Evolutionary conservation across 495 filamentous ascomycete genomes (phyloP), one percentile per base, ranked within the genome.

Genomic region (Penicillium chermesinum): DNA sequence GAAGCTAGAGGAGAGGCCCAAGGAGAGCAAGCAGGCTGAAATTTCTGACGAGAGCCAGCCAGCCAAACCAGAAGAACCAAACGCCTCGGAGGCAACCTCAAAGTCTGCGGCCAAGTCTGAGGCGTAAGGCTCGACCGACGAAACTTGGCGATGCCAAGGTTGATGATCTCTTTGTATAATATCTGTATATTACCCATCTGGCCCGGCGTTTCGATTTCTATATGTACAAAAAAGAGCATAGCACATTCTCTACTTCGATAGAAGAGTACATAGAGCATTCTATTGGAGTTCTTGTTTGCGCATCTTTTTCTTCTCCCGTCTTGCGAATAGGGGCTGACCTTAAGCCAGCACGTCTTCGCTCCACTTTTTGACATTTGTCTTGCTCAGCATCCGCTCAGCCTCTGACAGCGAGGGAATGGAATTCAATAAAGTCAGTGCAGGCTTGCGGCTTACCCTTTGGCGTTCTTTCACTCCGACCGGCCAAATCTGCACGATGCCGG

Each of bases 361-460:
- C 52, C 58, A 50, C 54, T 53, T 48, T 49, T 15, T 61, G 48
- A 55, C 58, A 57, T 43, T n/a, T 52, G 36, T 14, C 34, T 51
- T 54, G 35, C 46, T 44, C 38, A 42, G 18, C 2, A 42, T 16
- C 34, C 3, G 2, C 30, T 3, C 10, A 13, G 16, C 43, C 34
- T 22, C 35, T 43, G 2, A n/a, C n/a, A n/a, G n/a, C n/a, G n/a
- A n/a, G n/a, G n/a, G n/a, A n/a, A n/a, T n/a, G n/a, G n/a, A n/a
- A n/a, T n/a, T n/a, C n/a, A n/a, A n/a, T n/a, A n/a, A n/a, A n/a
- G n/a, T n/a, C n/a, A n/a, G n/a, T n/a, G n/a, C n/a, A n/a, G n/a
- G n/a, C n/a, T n/a, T n/a, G n/a, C n/a, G n/a, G 25, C 25, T 30
- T 4, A 4, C 10, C 4, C 10, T 30, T 30, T 30, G 25, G 10